A percentile compares a stretch with the other conserved stretches of the same genome.
These are phyloP conservation scores for Cladosporium sp. DNA, from an alignment of 2,329 filamentous ascomycete genomes.

Conservation along the genomic window DNA sequence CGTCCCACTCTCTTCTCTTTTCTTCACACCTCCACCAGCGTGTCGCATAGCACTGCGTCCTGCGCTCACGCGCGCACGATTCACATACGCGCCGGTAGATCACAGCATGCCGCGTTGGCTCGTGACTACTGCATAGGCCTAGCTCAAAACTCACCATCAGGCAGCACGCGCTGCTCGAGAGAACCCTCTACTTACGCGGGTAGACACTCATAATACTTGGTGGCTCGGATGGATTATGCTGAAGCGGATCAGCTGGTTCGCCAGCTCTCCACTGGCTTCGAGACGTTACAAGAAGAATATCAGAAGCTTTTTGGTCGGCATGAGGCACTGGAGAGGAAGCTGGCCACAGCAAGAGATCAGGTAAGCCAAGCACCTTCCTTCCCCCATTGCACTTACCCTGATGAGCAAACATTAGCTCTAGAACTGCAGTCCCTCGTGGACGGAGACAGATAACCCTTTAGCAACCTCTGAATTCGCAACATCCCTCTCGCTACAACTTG, in stretches of 20 bases:
- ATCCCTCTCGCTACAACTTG: not conserved
- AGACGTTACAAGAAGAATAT: constrained; percentile 42
- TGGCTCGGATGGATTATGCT: not conserved
- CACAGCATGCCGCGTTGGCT: constrained; percentile 6
- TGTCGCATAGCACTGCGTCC: not conserved
- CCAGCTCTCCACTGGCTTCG: constrained; percentile 41
- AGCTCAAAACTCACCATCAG: not conserved
- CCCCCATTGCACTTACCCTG: constrained; percentile 7
- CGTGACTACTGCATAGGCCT: constrained; percentile 2
- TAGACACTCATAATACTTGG: not conserved
- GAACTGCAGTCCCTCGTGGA: constrained; percentile 10
- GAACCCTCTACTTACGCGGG: not conserved
- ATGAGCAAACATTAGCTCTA: constrained; percentile 13
- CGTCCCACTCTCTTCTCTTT: not conserved
- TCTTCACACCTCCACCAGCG: not conserved
- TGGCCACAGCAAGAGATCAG: constrained; percentile 44
- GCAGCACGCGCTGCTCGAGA: too few relatives aligned
- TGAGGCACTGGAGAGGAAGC: constrained; percentile 40
- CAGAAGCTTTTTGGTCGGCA: constrained; percentile 40
- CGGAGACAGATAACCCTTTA: constrained; percentile 9
- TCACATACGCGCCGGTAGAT: not conserved
- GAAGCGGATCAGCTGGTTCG: constrained; percentile 26
- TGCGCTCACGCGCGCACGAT: not conserved
- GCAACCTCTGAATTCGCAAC: constrained; percentile 9
- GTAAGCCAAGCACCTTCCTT: constrained; percentile 25